phyloP scores from a whole-genome alignment of 2,329 filamentous ascomycete genomes.

The Diaporthe sp. region DNA sequence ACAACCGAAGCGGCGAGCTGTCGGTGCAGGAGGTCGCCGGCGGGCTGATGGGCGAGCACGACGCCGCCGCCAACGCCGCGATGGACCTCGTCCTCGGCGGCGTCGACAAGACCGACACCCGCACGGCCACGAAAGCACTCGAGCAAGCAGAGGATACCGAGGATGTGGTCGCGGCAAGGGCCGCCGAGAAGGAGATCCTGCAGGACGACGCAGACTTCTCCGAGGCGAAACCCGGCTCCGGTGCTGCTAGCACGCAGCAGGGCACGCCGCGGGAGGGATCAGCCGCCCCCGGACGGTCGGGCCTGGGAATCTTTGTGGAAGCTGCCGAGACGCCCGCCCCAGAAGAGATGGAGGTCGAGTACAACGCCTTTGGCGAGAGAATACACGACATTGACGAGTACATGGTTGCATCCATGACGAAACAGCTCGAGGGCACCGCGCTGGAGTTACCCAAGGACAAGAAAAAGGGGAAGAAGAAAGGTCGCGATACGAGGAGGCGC shows the following conservation, averaged over 20 bases:
- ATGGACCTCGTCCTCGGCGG: constrained; percentile 87
- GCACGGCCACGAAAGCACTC: constrained; percentile 76
- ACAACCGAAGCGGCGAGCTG: constrained; percentile 66
- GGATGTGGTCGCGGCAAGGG: constrained; percentile 87
- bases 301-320: constrained; percentile 51
- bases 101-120: constrained; percentile 69
- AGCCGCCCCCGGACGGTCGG: constrained; percentile 46
- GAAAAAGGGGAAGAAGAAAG: constrained; percentile 69
- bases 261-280: constrained; percentile 60
- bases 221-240: constrained; percentile 66
- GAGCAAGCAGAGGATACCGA: constrained; percentile 93
- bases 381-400: constrained; percentile 78
- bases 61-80: constrained; percentile 81
- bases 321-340: constrained; percentile 45
- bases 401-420: constrained; percentile 77
- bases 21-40: constrained; percentile 76
- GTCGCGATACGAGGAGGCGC: constrained; percentile 66
- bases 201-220: constrained; percentile 88
- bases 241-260: constrained; percentile 60
- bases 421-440: constrained; percentile 66
- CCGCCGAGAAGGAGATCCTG: constrained; percentile 89
- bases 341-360: constrained; percentile 56
- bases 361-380: constrained; percentile 67
- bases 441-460: constrained; percentile 73
- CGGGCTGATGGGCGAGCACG: constrained; percentile 64